phyloP scores from a whole-genome alignment of 164 flowering plant species.

The Tetracentron sinense region DNA sequence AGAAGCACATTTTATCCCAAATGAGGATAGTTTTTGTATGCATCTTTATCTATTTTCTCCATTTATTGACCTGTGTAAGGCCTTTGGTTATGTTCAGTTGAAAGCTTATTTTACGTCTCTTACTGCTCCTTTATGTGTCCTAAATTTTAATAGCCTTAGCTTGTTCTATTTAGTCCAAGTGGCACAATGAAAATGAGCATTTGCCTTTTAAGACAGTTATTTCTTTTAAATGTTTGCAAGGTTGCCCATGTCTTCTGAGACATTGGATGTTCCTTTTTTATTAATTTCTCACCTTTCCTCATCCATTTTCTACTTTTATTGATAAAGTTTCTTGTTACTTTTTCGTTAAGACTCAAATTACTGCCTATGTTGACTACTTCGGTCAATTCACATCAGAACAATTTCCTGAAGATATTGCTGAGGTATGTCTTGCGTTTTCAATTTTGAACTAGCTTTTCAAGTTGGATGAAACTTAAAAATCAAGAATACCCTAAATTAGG shows the following conservation, averaged over 20 bases:
- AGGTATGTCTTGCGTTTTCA: conserved; percentile 45
- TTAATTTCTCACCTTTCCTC: too few species aligned
- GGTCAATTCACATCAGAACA: conserved; percentile 90
- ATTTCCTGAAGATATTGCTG: conserved; percentile 87
- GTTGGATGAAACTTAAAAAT: neutral
- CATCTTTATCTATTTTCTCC: too few species aligned
- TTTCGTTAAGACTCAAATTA: conserved; percentile 64
- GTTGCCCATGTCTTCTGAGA: too few species aligned
- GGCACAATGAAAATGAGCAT: neutral
- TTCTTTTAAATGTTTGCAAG: too few species aligned
- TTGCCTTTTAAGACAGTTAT: neutral
- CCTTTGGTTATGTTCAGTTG: neutral
- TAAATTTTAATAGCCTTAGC: too few species aligned
- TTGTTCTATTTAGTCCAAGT: neutral
- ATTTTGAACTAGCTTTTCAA: neutral
- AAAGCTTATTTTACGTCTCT: neutral
- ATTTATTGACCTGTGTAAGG: too few species aligned
- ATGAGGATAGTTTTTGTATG: neutral
- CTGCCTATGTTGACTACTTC: conserved; percentile 89
- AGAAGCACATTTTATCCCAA: neutral
- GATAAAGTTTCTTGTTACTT: neutral
- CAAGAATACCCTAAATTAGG: neutral
- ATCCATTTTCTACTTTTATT: neutral
- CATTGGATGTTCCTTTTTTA: too few species aligned
- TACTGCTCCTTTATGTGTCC: neutral